phyloP scores from a whole-genome alignment of 345 rosid species.

The Syzygium oleosum region DNA sequence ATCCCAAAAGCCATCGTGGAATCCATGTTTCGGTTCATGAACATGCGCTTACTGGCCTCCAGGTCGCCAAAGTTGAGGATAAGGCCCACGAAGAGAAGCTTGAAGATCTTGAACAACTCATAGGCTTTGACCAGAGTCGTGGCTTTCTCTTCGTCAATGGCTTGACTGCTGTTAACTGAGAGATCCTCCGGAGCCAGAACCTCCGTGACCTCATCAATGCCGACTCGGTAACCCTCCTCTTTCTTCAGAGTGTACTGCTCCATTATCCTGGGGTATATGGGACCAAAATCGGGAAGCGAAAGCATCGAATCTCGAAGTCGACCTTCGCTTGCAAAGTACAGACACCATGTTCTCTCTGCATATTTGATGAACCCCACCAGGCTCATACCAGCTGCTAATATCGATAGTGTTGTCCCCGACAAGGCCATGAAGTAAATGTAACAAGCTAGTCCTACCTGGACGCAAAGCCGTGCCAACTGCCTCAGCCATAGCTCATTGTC shows the following conservation, averaged over 20 bases:
- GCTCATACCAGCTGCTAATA: background rate
- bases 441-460: background rate
- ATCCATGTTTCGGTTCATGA: background rate
- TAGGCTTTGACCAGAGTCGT: background rate
- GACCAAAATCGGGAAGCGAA: background rate
- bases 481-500: background rate
- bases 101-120: conserved; percentile 20
- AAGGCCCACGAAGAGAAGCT: conserved; percentile 31
- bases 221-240: background rate
- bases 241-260: background rate
- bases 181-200: background rate
- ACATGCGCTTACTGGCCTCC: conserved; percentile 6
- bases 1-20: conserved; percentile 18
- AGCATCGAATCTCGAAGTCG: background rate
- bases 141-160: background rate
- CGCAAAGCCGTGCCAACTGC: background rate
- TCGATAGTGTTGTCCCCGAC: background rate
- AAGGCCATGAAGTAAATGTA: background rate
- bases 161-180: background rate
- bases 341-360: background rate
- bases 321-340: background rate
- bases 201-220: background rate
- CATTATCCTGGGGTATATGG: background rate
- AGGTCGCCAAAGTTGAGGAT: conserved; percentile 10
- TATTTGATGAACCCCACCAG: background rate